Base-by-base conservation (phyloP, 208 protist species). In the Leishmania mexicana region DNA sequence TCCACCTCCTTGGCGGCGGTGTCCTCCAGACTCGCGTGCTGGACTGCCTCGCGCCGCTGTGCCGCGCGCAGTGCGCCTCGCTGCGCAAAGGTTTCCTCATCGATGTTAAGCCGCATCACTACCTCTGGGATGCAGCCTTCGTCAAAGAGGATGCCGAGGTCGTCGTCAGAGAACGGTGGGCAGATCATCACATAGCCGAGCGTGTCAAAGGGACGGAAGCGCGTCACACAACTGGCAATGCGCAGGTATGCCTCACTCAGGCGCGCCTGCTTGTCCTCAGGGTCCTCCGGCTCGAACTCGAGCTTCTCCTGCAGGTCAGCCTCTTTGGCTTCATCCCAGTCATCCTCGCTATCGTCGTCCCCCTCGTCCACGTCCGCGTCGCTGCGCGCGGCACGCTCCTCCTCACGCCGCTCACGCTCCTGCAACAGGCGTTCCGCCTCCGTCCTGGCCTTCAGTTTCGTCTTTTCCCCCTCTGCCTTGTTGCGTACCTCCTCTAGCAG, bases 181-280 rank as follows among this genome's bases (percentile, higher is more conserved):
- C 93, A 94, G 62, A 97, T 88, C 91, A 98, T 95, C 73, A 94
- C 86, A 85, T 98, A 98, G 62, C 95, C 95, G 47, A 91, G 81
- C 35, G 89, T 92, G 51, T 95, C 91, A 65, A 98, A 98, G n/a
- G 95, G 95, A 75, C 96, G 89, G 76, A 97, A 89, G 60, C 92
- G 94, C 24, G 92, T 96, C 58, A 97, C 88, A 83, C 87, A 95
- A 75, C 90, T 92, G 2, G 92, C 91, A 31, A 98, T 90, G 76
- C 91, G 90, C 67, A 96, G 80, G 81, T 95, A 96, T n/a, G 95
- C 84, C 88, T 97, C 91, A 72, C 75, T 93, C 47, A 98, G 80
- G 15, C 95, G 94, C 60, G 89, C 76, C 57, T 96, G 86, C 81
- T 93, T 91, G 15, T 93, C 94, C 79, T 96, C 92, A 24, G 92